Percentiles rank a stretch among this genome's conserved stretches.
phyloP scores from a whole-genome alignment of 768 basidiomycete genomes.

The Tricholoma sp. region DNA sequence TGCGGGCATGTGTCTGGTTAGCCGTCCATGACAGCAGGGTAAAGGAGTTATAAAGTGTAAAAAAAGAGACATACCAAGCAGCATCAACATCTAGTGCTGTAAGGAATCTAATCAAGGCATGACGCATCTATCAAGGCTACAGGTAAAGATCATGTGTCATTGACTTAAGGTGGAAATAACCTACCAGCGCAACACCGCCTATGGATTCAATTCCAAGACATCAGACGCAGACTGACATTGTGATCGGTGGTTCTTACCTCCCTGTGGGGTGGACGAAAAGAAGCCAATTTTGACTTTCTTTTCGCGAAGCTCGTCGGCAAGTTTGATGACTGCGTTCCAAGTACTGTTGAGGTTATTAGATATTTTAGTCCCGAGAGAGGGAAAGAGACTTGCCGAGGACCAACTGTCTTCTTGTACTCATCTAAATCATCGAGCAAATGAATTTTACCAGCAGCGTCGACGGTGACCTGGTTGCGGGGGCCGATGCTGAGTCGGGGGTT shows the following conservation, averaged over 20 bases:
- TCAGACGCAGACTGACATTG: constrained; percentile 8
- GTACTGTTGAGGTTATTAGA: constrained; percentile 34
- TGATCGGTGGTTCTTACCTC: constrained; percentile 46
- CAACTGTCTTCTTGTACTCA: constrained; percentile 70
- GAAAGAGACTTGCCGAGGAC: constrained; percentile 38
- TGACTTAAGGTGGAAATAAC: constrained; percentile 26
- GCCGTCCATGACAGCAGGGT: not conserved
- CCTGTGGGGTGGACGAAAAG: constrained; percentile 95
- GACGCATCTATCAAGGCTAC: constrained; percentile 66
- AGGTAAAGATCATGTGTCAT: constrained; percentile 17
- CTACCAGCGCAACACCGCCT: constrained; percentile 91
- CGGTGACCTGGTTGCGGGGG: constrained; percentile 80
- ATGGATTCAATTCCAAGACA: constrained; percentile 11
- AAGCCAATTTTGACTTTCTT: constrained; percentile 89
- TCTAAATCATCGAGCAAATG: constrained; percentile 81
- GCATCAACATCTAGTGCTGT: constrained; percentile 73
- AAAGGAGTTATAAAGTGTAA: constrained; percentile 9
- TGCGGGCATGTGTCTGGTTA: not conserved
- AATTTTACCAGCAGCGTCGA: constrained; percentile 84
- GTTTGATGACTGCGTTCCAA: constrained; percentile 78
- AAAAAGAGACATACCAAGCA: constrained; percentile 60
- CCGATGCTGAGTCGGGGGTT: constrained; percentile 82
- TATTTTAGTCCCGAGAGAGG: not conserved
- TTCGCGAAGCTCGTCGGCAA: constrained; percentile 79
- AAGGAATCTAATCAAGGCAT: constrained; percentile 87